Conservation (phyloP, 345 rosid genomes). For the Brassica rapa region DNA sequence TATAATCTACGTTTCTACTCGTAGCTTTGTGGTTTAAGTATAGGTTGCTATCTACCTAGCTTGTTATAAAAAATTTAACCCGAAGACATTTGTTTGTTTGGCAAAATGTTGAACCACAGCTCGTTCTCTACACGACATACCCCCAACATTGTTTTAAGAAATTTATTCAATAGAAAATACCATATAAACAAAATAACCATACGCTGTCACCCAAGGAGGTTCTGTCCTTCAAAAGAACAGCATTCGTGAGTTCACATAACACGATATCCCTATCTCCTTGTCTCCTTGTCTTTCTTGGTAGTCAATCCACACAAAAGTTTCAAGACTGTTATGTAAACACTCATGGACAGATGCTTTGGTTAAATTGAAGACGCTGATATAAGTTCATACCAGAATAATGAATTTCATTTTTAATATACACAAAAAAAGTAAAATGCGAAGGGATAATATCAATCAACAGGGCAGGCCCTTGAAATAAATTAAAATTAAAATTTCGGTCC, state of each 20-base stretch:
- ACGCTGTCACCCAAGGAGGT: not conserved
- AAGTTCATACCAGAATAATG: not conserved
- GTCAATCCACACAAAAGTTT: not conserved
- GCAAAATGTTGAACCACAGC: not conserved
- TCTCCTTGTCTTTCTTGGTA: not conserved
- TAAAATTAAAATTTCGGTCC: too few relatives aligned
- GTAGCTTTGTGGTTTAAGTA: not conserved
- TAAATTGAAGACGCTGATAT: not conserved
- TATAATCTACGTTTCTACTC: not conserved
- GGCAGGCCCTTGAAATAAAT: too few relatives aligned
- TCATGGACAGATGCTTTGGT: not conserved
- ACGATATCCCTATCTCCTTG: not conserved
- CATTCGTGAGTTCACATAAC: not conserved
- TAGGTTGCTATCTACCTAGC: not conserved
- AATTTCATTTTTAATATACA: not conserved
- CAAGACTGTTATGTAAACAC: not conserved
- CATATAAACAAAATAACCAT: not conserved
- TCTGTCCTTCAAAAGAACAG: not conserved
- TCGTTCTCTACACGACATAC: not conserved
- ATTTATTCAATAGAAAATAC: not conserved
- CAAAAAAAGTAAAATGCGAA: not conserved
- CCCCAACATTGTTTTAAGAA: not conserved
- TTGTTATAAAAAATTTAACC: not conserved
- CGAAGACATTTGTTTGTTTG: too few relatives aligned
- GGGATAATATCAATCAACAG: too few relatives aligned